Conservation (phyloP, 2,329 filamentous ascomycete species). For the Fusarium sulawesiense region DNA sequence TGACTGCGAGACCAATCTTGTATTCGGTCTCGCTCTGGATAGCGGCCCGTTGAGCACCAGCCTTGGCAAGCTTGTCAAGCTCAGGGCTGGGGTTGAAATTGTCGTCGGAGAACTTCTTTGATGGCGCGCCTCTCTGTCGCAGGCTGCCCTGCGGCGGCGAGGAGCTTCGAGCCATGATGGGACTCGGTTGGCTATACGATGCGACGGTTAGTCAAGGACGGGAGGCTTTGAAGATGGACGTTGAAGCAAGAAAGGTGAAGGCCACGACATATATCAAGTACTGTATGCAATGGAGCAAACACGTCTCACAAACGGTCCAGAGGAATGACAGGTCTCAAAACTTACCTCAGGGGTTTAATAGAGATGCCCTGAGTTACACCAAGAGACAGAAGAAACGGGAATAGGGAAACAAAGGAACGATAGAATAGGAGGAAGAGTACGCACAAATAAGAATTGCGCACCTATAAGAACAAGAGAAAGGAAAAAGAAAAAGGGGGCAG, state of each 20-base stretch:
- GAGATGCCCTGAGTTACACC: constrained; percentile 21
- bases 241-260: neutral
- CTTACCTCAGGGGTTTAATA: constrained; percentile 42
- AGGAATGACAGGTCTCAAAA: constrained; percentile 37
- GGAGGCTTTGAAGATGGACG: neutral
- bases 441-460: constrained; percentile 35
- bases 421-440: constrained; percentile 26
- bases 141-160: constrained; percentile 67
- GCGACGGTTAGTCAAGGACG: constrained; percentile 30
- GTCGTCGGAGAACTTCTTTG: constrained; percentile 60
- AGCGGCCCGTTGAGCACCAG: constrained; percentile 49
- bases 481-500: constrained; percentile 25
- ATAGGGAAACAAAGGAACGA: constrained; percentile 42
- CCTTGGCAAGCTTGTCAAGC: constrained; percentile 62
- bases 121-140: constrained; percentile 67
- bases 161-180: constrained; percentile 60
- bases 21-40: constrained; percentile 81
- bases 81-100: constrained; percentile 58
- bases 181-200: constrained; percentile 28
- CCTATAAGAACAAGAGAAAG: constrained; percentile 30
- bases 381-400: constrained; percentile 21
- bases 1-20: constrained; percentile 78
- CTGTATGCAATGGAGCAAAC: constrained; percentile 5
- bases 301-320: constrained; percentile 23
- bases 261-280: neutral